phyloP scores from a whole-genome alignment of 352 stramenopile genomes.

The Thraustochytrium sp. region DNA sequence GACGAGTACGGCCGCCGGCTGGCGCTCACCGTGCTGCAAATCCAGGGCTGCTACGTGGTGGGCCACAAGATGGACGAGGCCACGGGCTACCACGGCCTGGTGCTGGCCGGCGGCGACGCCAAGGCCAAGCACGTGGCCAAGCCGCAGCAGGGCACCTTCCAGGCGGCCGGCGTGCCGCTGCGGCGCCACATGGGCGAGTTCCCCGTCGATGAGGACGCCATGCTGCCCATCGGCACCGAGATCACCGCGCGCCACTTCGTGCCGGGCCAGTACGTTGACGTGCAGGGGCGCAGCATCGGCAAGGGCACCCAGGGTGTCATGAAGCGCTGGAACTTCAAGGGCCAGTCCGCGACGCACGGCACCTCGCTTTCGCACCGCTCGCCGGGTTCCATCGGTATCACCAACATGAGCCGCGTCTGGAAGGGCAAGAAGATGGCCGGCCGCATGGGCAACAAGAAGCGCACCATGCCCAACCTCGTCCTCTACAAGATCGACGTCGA shows the following conservation, averaged over 20 bases:
- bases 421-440: conserved; percentile 99
- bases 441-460: conserved; percentile 81
- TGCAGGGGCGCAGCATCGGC: conserved; percentile 78
- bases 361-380: conserved; percentile 91
- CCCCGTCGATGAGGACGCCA: conserved; percentile 73
- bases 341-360: conserved; percentile 93
- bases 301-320: conserved; percentile 94
- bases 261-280: conserved; percentile 94
- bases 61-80: conserved; percentile 39
- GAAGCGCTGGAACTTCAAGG: conserved; percentile 95
- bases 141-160: conserved; percentile 73
- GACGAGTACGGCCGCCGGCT: conserved; percentile 93
- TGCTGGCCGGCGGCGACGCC: conserved; percentile 89
- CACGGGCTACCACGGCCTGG: conserved; percentile 82
- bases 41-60: conserved; percentile 51
- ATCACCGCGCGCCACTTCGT: conserved; percentile 95
- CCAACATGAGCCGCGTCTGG: conserved; percentile 95
- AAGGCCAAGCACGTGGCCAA: conserved; percentile 93
- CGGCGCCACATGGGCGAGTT: conserved; percentile 93
- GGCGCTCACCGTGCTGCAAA: conserved; percentile 86
- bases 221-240: conserved; percentile 67
- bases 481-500: conserved; percentile 68
- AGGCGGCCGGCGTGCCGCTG: conserved; percentile 78
- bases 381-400: conserved; percentile 94
- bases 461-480: conserved; percentile 87